Conservation (phyloP, 768 basidiomycete genomes). For the Leccinum uliginosum region DNA sequence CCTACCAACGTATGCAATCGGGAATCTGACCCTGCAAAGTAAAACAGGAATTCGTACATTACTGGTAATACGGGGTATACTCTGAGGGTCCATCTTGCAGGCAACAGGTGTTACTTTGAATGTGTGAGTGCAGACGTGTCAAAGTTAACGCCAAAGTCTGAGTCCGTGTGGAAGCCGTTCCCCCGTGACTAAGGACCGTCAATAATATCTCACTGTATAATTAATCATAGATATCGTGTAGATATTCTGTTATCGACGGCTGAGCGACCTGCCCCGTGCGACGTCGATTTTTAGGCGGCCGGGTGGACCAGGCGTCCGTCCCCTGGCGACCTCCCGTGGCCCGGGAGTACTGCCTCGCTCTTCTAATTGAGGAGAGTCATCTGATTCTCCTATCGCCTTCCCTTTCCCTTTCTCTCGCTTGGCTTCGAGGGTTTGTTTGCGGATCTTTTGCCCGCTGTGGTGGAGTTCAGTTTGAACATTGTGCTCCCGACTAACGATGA, state of each 20-base stretch:
- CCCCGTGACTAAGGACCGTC: neutral
- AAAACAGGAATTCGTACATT: constrained; percentile 14
- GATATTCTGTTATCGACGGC: constrained; percentile 17
- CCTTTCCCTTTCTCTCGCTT: constrained; percentile 17
- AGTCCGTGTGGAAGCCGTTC: neutral
- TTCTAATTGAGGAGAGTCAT: constrained; percentile 10
- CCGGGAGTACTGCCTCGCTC: constrained; percentile 11
- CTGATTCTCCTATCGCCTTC: constrained; percentile 4
- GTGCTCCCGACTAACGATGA: constrained; percentile 2
- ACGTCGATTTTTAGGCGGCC: constrained; percentile 9
- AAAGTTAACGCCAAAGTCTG: constrained; percentile 2
- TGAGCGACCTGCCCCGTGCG: constrained; percentile 19
- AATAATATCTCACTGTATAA: constrained; percentile 6
- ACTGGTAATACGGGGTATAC: constrained; percentile 18
- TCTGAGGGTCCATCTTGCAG: constrained; percentile 16
- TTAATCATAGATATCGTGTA: constrained; percentile 6
- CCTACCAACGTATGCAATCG: constrained; percentile 39
- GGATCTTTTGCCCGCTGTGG: constrained; percentile 3
- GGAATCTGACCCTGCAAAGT: constrained; percentile 4
- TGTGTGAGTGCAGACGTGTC: constrained; percentile 3
- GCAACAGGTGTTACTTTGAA: neutral
- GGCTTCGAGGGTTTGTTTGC: constrained; percentile 5
- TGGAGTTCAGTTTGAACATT: constrained; percentile 2
- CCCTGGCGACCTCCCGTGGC: constrained; percentile 13
- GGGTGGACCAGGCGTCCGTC: constrained; percentile 27